A percentile compares a stretch with the other conserved stretches of the same genome.
phyloP scores from a whole-genome alignment of 164 flowering plant species.

The Nymphaea thermarum region DNA sequence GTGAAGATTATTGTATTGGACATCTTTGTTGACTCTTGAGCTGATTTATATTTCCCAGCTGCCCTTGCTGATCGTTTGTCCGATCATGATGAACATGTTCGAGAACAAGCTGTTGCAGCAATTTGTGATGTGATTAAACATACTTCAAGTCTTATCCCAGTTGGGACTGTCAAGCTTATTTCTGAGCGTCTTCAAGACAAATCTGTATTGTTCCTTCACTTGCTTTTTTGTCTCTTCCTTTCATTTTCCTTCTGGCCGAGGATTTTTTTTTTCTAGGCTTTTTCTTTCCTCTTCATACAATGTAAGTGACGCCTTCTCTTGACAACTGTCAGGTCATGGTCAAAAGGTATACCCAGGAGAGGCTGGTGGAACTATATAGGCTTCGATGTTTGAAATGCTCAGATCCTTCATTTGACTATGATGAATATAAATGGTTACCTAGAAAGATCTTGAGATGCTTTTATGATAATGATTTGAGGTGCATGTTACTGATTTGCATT shows the following conservation, averaged over 20 bases:
- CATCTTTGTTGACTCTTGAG: slow-evolving; percentile 10
- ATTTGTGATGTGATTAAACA: slow-evolving; percentile 65
- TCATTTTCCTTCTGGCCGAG: neutral
- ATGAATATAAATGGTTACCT: slow-evolving; percentile 83
- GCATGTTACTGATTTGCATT: neutral
- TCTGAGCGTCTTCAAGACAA: slow-evolving; percentile 96
- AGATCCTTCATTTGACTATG: slow-evolving; percentile 23
- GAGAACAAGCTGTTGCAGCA: slow-evolving; percentile 84
- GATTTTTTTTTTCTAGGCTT: neutral
- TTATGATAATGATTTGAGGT: slow-evolving; percentile 96
- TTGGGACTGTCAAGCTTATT: slow-evolving; percentile 58
- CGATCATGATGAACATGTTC: slow-evolving; percentile 90
- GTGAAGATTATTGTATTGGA: neutral
- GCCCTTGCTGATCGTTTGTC: slow-evolving; percentile 77
- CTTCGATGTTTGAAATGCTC: slow-evolving; percentile 35
- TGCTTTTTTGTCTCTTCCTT: neutral
- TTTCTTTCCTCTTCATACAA: too few species aligned
- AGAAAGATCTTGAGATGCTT: slow-evolving; percentile 86
- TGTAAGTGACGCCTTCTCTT: neutral
- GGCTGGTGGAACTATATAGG: slow-evolving; percentile 69
- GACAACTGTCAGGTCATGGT: slow-evolving; percentile 54
- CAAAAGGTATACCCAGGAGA: slow-evolving; percentile 83
- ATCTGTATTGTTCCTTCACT: slow-evolving; percentile 40
- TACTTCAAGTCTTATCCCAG: slow-evolving; percentile 42
- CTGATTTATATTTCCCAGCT: slow-evolving; percentile 34